These are phyloP conservation scores for Fusarium chlamydosporum DNA, from an alignment of 2,329 filamentous ascomycete genomes.

Conservation along the genomic window DNA sequence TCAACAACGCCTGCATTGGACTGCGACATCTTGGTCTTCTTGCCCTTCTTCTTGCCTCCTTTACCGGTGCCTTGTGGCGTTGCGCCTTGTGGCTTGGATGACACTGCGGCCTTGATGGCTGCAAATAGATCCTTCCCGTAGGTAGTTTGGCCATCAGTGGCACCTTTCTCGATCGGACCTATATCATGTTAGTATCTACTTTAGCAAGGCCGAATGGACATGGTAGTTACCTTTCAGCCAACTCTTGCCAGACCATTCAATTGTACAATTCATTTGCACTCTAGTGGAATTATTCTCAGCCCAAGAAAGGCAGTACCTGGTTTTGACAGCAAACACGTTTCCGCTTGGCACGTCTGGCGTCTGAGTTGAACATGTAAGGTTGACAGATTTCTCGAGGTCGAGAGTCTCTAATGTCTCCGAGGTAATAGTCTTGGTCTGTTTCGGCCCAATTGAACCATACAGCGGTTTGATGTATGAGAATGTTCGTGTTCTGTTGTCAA, in stretches of 20 bases:
- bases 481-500: slow-evolving; percentile 79
- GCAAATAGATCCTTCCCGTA: slow-evolving; percentile 87
- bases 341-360: slow-evolving; percentile 96
- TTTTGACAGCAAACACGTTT: slow-evolving; percentile 92
- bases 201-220: neutral
- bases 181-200: slow-evolving; percentile 51
- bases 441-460: slow-evolving; percentile 86
- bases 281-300: slow-evolving; percentile 87
- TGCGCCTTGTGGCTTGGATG: slow-evolving; percentile 70
- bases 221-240: slow-evolving; percentile 88
- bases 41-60: slow-evolving; percentile 72
- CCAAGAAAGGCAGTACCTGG: slow-evolving; percentile 95
- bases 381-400: slow-evolving; percentile 89
- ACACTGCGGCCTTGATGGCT: slow-evolving; percentile 79
- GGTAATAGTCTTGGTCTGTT: slow-evolving; percentile 93
- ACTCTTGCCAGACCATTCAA: slow-evolving; percentile 98
- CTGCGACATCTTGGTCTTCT: slow-evolving; percentile 64
- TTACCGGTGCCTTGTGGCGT: slow-evolving; percentile 65
- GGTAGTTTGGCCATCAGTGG: slow-evolving; percentile 86
- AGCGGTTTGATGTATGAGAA: slow-evolving; percentile 95
- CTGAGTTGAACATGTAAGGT: slow-evolving; percentile 84
- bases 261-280: slow-evolving; percentile 87
- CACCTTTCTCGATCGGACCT: slow-evolving; percentile 97
- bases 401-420: slow-evolving; percentile 86
- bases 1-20: slow-evolving; percentile 61